Evolutionary conservation across 352 stramenopile species (phyloP), one percentile per base, ranked within the genome.

Genomic region (Globisporangium heterothallicum): DNA sequence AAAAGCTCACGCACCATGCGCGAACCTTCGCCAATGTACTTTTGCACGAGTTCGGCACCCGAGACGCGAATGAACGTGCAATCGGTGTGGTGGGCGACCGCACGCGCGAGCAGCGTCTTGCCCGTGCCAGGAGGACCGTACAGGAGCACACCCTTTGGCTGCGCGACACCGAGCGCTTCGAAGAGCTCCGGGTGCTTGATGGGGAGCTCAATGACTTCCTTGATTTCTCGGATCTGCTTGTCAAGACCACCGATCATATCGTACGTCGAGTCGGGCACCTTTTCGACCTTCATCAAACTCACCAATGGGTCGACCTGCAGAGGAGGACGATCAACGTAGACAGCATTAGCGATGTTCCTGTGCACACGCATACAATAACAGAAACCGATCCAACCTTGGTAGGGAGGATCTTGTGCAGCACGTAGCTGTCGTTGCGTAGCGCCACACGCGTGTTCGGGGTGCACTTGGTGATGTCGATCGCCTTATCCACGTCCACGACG

Each of bases 141-240:
- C 18, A 99, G 77, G 27, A 99, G 65, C 30, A 92, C 78, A 24
- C 81, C 84, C 78, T 99, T 99, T 24, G 96, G 97, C 72, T 99
- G 97, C 6, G 97, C 96, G 8, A 99, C 97, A 60, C 97, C 97
- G 19, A 99, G 78, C 54, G 91, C 87, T 41, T 99, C 97, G 67
- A 99, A 99, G 6, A 99, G 86, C 73, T 99, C 97, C 3, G 97
- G 97, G 77, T 99, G 97, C 70, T 99, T 99, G 73, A 99, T 99
- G 2, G 97, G 97, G 18, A 99, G 82, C 73, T 99, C 97, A 66
- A 99, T 99, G 3, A 99, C 86, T 72, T 99, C 97, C 73, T 99
- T 99, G 66, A 99, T 99, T 78, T 99, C 97, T 54, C 97, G 91
- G 58, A 99, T 98, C 72, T 99, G 97, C 66, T 99, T 99, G 66